Base-by-base conservation (phyloP, 805 yeast genomes). In the Zygoascus bituminiphila region DNA sequence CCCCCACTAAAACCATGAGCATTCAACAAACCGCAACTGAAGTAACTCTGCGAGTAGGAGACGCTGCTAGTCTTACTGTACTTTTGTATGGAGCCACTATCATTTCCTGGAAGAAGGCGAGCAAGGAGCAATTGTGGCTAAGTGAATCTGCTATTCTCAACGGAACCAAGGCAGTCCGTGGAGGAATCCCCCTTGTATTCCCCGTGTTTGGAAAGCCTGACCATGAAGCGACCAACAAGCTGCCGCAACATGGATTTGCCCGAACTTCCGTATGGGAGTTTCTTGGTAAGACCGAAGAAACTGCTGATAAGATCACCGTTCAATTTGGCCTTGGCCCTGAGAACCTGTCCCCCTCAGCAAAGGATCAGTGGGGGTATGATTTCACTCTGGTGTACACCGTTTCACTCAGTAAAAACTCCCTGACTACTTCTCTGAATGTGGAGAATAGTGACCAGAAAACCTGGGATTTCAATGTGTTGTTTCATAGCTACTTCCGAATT, bases 191-290 rank as follows among this genome's bases (percentile, higher is more conserved):
- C 10, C 71, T 93, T 21, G 98, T 91, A 7, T 93, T 93, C 75
- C 98, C 98, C 2, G 86, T 71, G 8, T 70, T 70, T 58, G 98
- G 98, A 51, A 88, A 79, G 56, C 35, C 42, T 9, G 40, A 31
- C 29, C 35, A 44, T 17, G 48, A 46, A 19, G 71, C 73, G 26
- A 72, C 76, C 6, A 74, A 70, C 48, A 84, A 85, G 2, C 75
- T 93, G 54, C 97, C 97, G 17, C 98, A 93, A 69, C 98, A 93
- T 63, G 98, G 98, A 1, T 85, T 93, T 69, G 98, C 96, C 17
- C 76, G 98, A 66, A 83, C 78, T 65, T 81, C 91, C 12, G 69
- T 74, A 17, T 93, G 98, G 98, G 97, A 93, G 65, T 86, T 89
- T 58, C 72, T 93, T 52, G 98, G 98, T 35, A 91, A 88, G 67